phyloP scores from a whole-genome alignment of 257 asterid species.

The Datura wrightii region DNA sequence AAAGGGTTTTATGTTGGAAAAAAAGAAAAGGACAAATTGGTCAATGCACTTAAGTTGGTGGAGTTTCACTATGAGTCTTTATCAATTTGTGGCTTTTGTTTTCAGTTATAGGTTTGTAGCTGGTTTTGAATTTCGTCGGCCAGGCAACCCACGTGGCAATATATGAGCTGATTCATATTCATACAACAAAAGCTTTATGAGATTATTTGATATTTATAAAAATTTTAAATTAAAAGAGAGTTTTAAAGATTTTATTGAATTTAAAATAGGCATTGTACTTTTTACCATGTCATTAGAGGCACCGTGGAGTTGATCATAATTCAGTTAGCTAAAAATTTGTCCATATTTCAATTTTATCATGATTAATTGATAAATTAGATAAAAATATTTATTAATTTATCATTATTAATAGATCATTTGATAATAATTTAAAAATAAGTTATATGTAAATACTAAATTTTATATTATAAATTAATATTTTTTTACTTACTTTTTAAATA shows the following conservation, averaged over 20 bases:
- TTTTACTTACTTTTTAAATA: too few relatives aligned
- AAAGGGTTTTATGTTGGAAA: background rate
- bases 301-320: background rate
- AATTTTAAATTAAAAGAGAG: background rate
- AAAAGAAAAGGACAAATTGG: background rate
- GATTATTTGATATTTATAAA: background rate
- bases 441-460: too few relatives aligned
- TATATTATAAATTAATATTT: too few relatives aligned
- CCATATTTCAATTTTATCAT: background rate
- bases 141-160: slow-evolving; percentile 12
- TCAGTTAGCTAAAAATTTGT: background rate
- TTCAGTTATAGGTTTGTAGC: background rate
- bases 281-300: background rate
- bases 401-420: too few relatives aligned
- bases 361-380: too few relatives aligned
- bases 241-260: background rate
- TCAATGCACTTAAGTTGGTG: background rate
- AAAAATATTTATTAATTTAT: too few relatives aligned
- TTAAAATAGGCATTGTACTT: background rate
- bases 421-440: too few relatives aligned
- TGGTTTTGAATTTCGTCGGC: slow-evolving; percentile 23
- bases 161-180: background rate
- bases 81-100: background rate
- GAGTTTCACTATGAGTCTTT: background rate
- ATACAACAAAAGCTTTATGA: background rate